phyloP scores from a whole-genome alignment of 2,329 filamentous ascomycete genomes.

The Pseudocercospora macadamiae region DNA sequence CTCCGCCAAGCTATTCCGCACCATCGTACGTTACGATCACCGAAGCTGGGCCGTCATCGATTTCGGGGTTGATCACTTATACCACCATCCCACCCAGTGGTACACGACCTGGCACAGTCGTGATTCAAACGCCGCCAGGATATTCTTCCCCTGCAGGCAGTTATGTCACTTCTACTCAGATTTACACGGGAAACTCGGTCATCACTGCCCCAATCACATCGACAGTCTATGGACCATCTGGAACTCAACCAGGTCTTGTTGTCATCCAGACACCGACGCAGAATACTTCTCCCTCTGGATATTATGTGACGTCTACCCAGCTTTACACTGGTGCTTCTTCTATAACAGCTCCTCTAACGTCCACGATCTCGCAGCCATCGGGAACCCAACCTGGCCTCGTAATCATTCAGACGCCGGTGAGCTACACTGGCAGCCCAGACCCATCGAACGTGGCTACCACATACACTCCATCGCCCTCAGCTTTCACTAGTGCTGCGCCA shows the following conservation, averaged over 20 bases:
- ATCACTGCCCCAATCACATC: constrained; percentile 8
- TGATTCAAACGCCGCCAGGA: constrained; percentile 13
- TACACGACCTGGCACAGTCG: constrained; percentile 7
- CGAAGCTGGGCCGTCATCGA: background rate
- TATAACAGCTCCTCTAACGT: background rate
- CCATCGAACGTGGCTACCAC: too few relatives aligned
- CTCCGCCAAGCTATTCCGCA: background rate
- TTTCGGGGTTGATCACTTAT: constrained; percentile 8
- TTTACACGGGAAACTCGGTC: constrained; percentile 1
- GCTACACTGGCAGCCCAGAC: too few relatives aligned
- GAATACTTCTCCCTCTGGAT: constrained; percentile 8
- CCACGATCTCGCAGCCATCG: background rate
- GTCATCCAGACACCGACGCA: constrained; percentile 15
- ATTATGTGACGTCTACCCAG: constrained; percentile 7
- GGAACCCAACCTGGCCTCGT: background rate
- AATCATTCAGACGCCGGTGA: background rate
- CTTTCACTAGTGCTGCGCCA: background rate
- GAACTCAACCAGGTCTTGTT: constrained; percentile 10
- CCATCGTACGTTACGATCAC: constrained; percentile 11
- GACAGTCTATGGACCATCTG: constrained; percentile 7
- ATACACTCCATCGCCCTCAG: too few relatives aligned
- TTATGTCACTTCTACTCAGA: constrained; percentile 12
- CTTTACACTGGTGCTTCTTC: background rate
- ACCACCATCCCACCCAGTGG: constrained; percentile 12
- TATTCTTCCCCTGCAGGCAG: background rate